Conservation (phyloP, 257 asterid genomes). For the Scutellaria galericulata region DNA sequence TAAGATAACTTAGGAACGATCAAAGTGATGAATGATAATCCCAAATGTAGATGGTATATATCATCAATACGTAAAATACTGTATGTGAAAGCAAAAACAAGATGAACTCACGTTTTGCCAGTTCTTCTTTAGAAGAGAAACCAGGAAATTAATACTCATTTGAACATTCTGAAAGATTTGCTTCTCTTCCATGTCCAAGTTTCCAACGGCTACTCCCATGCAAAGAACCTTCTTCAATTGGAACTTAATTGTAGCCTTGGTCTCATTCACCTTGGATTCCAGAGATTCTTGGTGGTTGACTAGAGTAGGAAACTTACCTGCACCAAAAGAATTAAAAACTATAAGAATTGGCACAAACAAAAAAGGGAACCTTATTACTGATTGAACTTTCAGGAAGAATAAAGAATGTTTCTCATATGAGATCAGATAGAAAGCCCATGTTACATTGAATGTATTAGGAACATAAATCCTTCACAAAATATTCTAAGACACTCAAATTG, state of each 20-base stretch:
- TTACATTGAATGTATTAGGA: background rate
- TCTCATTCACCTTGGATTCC: slow-evolving; percentile 59
- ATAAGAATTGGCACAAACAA: background rate
- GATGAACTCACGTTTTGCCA: slow-evolving; percentile 56
- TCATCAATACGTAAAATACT: no score
- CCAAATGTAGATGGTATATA: background rate
- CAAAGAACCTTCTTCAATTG: slow-evolving; percentile 64
- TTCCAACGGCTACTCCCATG: slow-evolving; percentile 70
- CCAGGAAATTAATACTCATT: slow-evolving; percentile 57
- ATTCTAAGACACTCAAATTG: background rate
- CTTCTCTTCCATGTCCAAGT: slow-evolving; percentile 57
- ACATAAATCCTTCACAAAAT: background rate
- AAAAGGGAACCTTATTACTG: background rate
- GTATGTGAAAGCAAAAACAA: background rate
- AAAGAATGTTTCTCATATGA: background rate
- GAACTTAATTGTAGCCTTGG: slow-evolving; percentile 59
- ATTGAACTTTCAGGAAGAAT: background rate
- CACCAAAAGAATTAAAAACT: background rate
- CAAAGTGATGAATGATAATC: no score
- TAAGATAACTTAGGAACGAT: background rate
- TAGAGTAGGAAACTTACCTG: slow-evolving; percentile 63
- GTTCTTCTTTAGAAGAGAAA: slow-evolving; percentile 57
- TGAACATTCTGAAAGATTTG: slow-evolving; percentile 59
- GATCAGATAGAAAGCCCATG: background rate
- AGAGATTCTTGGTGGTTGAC: slow-evolving; percentile 59